Conservation (phyloP, 2,329 filamentous ascomycete species). For the Reticulascus tulasneorum region DNA sequence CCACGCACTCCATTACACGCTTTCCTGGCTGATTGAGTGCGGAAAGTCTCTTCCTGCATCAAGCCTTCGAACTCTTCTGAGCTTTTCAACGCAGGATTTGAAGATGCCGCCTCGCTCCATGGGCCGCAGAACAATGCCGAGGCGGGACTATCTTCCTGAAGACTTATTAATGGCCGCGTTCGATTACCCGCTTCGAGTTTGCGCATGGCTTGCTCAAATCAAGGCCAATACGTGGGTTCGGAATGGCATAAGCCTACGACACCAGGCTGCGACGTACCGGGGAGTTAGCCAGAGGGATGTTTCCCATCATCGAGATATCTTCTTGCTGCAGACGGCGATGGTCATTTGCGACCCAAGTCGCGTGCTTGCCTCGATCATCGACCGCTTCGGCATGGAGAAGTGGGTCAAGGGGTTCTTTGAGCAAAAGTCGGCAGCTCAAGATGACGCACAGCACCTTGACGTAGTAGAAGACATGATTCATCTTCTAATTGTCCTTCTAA, state of each 20-base stretch:
- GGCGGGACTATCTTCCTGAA: conserved; percentile 59
- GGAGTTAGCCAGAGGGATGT: conserved; percentile 87
- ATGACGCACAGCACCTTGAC: conserved; percentile 84
- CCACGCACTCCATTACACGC: conserved; percentile 89
- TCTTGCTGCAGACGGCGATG: conserved; percentile 85
- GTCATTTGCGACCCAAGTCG: conserved; percentile 79
- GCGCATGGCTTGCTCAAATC: conserved; percentile 96
- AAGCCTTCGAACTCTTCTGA: conserved; percentile 64
- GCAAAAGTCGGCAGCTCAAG: conserved; percentile 67
- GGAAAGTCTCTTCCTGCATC: conserved; percentile 70
- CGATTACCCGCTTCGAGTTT: conserved; percentile 89
- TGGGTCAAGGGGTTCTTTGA: conserved; percentile 86
- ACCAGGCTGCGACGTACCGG: conserved; percentile 91
- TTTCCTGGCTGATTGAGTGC: conserved; percentile 93
- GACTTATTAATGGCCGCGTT: conserved; percentile 85
- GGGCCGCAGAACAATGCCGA: conserved; percentile 53
- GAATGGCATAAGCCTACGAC: conserved; percentile 91
- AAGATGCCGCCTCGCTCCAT: conserved; percentile 60
- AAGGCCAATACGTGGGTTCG: conserved; percentile 98
- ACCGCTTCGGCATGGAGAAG: conserved; percentile 81
- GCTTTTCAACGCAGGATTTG: conserved; percentile 69
- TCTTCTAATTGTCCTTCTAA: conserved; percentile 83
- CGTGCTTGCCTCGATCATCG: conserved; percentile 83
- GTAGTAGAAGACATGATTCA: conserved; percentile 96
- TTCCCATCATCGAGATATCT: conserved; percentile 90